Conservation (phyloP, 1,139 yeast genomes). For the Taphrina betulina region DNA sequence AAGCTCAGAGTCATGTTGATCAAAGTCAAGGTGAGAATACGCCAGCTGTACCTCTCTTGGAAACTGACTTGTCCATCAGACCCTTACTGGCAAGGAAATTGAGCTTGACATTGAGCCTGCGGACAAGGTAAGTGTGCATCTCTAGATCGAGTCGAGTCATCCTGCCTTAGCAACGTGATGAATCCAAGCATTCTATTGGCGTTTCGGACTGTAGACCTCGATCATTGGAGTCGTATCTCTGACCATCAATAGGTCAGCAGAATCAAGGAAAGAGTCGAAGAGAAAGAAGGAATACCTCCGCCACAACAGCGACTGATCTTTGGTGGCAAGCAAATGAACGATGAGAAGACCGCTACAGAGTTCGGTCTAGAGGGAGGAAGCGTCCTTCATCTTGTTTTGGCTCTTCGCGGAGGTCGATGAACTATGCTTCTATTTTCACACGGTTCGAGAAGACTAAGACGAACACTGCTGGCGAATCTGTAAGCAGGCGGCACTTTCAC, state of each 20-base stretch:
- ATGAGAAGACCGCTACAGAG: constrained; percentile 64
- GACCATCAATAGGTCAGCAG: constrained; percentile 54
- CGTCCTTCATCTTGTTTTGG: constrained; percentile 81
- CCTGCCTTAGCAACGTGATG: no score
- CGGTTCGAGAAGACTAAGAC: no score
- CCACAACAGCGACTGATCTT: constrained; percentile 88
- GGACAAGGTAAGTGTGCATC: constrained; percentile 56
- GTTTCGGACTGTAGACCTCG: no score
- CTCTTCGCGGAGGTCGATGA: constrained; percentile 79
- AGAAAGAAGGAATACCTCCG: constrained; percentile 96
- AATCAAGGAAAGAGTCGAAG: constrained; percentile 90
- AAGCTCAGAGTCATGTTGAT: no score
- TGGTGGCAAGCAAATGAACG: constrained; percentile 89
- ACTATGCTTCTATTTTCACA: no score
- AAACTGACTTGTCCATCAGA: no score
- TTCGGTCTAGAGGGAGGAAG: constrained; percentile 68
- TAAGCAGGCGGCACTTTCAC: no score
- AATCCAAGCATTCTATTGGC: no score
- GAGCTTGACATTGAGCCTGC: constrained; percentile 74
- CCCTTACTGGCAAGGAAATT: constrained; percentile 49
- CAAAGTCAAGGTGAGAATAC: constrained; percentile 72
- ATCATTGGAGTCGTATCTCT: no score
- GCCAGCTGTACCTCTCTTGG: constrained; percentile 62
- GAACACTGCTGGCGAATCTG: no score
- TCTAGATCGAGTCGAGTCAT: no score